A percentile compares a stretch with the other conserved stretches of the same genome.
phyloP scores from a whole-genome alignment of 495 filamentous ascomycete genomes.

The Neurospora africana region DNA sequence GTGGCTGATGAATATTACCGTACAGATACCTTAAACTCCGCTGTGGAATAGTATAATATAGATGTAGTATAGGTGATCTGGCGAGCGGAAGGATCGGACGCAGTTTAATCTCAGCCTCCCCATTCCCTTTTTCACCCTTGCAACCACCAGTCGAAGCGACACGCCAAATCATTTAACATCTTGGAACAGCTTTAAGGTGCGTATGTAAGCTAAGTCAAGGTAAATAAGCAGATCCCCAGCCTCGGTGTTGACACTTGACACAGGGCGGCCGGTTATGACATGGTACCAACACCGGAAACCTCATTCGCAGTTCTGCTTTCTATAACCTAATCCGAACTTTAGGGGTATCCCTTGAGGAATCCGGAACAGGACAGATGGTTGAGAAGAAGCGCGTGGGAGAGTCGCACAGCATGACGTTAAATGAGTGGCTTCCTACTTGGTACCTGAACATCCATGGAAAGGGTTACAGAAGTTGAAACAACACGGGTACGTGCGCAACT shows the following conservation, averaged over 20 bases:
- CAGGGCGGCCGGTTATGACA: not conserved
- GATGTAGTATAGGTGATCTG: not conserved
- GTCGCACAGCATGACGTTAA: not conserved
- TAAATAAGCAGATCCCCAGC: not conserved
- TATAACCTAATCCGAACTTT: not conserved
- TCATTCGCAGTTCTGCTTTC: not conserved
- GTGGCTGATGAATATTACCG: not conserved
- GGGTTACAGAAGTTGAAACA: not conserved
- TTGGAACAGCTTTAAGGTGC: not conserved
- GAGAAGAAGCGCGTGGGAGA: not conserved
- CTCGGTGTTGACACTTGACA: not conserved
- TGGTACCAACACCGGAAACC: not conserved
- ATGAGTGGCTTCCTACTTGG: not conserved
- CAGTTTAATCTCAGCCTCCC: not conserved
- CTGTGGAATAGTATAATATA: not conserved
- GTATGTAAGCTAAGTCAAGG: not conserved
- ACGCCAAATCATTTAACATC: not conserved
- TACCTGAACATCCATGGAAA: not conserved
- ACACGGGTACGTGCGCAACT: not conserved
- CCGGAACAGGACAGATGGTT: not conserved
- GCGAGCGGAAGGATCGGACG: not conserved
- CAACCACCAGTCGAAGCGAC: not conserved
- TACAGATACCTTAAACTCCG: not conserved
- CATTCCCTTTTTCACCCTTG: not conserved
- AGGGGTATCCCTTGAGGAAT: not conserved